Base-by-base conservation (phyloP, 345 rosid species). In the Fremontodendron californicum region DNA sequence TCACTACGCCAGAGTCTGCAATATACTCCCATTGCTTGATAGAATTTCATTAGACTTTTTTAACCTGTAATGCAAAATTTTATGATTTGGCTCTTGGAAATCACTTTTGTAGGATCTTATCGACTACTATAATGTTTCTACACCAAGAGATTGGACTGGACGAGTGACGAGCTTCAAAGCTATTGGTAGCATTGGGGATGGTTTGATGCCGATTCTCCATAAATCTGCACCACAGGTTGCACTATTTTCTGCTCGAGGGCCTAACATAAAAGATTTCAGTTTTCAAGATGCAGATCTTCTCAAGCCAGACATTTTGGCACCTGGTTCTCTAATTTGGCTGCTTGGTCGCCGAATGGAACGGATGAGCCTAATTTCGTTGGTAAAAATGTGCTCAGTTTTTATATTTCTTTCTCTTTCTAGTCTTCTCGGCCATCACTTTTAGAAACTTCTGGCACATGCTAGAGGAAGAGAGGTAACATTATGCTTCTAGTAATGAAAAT, bases 221-320 rank as follows among this genome's bases (percentile, higher is more conserved):
- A 96, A 91, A 88, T 96, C 99, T 9, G 99, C 99, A 75, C 99
- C 99, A 51, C 94, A 92, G 86, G 97, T 96, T 71, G 99, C 99
- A 51, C 74, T 93, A 75, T 96, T 89, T 85, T 96, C 99, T 78
- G 95, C 98, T 81, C 82, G 99, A 78, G 99, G 99, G 81, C 99
- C 99, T 74, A 96, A 94, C 82, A 85, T 91, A 25, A 96, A 86
- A 87, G 98, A 96, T 88, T 96, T 88, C 84, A 91, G 94, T 84
- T 96, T 90, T 84, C 92, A 83, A 78, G 99, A 96, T 85, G 98
- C 99, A 7, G 99, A 96, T 89, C 97, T 96, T 77, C 99, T 96
- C 72, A 96, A 96, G 83, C 99, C 99, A 27, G 99, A 96, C 81
- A 93, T 96, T 74, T 81, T 96, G 74, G 99, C 99, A 76, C 99